Evolutionary conservation across 2,329 filamentous ascomycete genomes (phyloP), one percentile per base, ranked within the genome.

Genomic region (Arthrinium phaeospermum): DNA sequence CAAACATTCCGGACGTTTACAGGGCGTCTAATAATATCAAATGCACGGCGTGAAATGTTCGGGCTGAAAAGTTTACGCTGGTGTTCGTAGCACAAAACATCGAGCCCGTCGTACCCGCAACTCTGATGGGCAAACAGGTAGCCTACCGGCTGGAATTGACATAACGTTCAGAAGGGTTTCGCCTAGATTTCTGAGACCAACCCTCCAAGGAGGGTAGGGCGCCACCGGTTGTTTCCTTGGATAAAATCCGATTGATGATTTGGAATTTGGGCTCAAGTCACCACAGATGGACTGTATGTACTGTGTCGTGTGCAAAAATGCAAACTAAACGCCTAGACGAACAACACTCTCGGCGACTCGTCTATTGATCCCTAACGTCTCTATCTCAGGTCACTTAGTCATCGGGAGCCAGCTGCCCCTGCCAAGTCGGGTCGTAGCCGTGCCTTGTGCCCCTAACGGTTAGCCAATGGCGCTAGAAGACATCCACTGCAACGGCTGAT

Each of bases 151-250:
- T 64, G 57, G 8, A 41, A 64, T n/a, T 41, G 34, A 41, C 30
- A 57, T 37, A 12, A 22, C 19, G 19, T 14, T 64, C 57, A 64
- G 57, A 41, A 64, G 1, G 57, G 57, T 64, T 64, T 64, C 57
- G 57, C 57, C 57, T 64, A n/a, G 34, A n/a, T 41, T 41, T 64
- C 57, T 64, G 57, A 41, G 57, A 64, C 57, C 34, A 41, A 64
- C 22, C 30, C 53, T 37, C 27, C 30, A 13, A 13, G 7, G 19
- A 34, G 34, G 1, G 49, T 27, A 22, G 3, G 53, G 53, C 27
- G 53, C 53, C 53, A 61, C 53, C 34, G n/a, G n/a, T n/a, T 61
- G 24, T 51, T 51, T 51, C n/a, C 27, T 37, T 37, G 53, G 3
- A 19, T 22, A 22, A 27, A 64, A 34, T 64, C 57, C 41, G 34